These are phyloP conservation scores for Entomortierella lignicola DNA, from an alignment of 192 early-diverging fungal genomes.

Conservation along the genomic window DNA sequence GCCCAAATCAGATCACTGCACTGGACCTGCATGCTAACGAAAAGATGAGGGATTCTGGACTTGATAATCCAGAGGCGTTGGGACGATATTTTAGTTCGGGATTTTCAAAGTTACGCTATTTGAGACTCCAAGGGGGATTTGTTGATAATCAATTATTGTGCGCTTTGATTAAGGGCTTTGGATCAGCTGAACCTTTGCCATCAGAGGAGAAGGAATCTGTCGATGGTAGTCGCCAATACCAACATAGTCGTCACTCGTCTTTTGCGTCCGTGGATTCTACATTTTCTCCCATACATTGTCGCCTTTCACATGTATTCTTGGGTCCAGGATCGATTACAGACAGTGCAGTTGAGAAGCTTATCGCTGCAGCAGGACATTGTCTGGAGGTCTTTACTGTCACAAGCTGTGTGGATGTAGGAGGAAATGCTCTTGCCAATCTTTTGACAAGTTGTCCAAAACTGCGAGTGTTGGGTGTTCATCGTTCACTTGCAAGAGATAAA, in stretches of 20 bases:
- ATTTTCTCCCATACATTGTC: conserved; percentile 5
- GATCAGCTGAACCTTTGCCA: neutral
- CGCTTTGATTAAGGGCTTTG: conserved; percentile 29
- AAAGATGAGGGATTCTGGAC: conserved; percentile 38
- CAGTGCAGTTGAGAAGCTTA: conserved; percentile 35
- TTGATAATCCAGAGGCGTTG: conserved; percentile 13
- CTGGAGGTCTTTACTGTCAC: conserved; percentile 46
- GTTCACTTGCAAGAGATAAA: conserved; percentile 35
- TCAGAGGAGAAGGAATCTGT: neutral
- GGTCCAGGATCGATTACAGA: conserved; percentile 52
- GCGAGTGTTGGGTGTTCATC: conserved; percentile 39
- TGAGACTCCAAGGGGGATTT: conserved; percentile 45
- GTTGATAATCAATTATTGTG: conserved; percentile 44
- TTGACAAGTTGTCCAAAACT: conserved; percentile 39
- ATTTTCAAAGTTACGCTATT: conserved; percentile 31
- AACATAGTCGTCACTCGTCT: neutral
- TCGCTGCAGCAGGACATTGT: conserved; percentile 34
- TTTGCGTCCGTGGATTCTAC: neutral
- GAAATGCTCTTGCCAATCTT: conserved; percentile 30
- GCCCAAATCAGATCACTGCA: conserved; percentile 27
- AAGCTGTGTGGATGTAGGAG: conserved; percentile 51
- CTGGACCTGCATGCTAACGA: conserved; percentile 48
- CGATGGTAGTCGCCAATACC: neutral
- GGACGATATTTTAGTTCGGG: conserved; percentile 35
- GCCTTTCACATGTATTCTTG: conserved; percentile 46